Base-by-base conservation (phyloP, 2,329 filamentous ascomycete species). In the Aspergillus brunneoviolaceus region DNA sequence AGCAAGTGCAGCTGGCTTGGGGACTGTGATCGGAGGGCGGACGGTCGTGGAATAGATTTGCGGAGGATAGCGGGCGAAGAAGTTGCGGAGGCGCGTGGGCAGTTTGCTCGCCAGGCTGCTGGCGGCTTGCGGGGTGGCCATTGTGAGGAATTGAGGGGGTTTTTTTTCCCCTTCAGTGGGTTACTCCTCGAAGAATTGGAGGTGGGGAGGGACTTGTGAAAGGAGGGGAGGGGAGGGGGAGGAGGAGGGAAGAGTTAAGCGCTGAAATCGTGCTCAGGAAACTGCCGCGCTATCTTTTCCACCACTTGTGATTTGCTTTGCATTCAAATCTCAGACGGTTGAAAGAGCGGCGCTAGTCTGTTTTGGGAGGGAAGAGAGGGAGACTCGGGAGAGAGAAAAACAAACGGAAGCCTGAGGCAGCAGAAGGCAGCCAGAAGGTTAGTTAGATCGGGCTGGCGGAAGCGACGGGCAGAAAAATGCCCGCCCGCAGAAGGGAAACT, bases 41-140 rank as follows among this genome's bases (percentile, higher is more conserved):
- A 73, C 72, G 66, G 74, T 65, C 27, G 75, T 72, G 55, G 74
- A 81, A 69, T 75, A 85, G 69, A 69, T 73, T 73, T 71, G 84
- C 51, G 94, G 92, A 48, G 95, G 95, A 76, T 94, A 97, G 66
- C 90, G 89, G 59, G 89, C 89, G 77, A 99, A 90, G 84, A 99
- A 97, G 70, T 87, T 87, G 72, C 89, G 85, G 50, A 99, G 85
- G 47, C 89, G 89, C 57, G 85, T 81, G 9, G 92, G 95, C 47
- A 98, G 86, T 25, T 66, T 57, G 61, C 57, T 65, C 51, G 70
- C 64, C 55, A 66, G 59, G 63, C 59, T 50, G 59, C 56, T 29
- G 27, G 27, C 51, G 56, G 62, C 61, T 67, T 70, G 63, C 16
- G 65, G 60, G 42, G 63, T 60, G 23, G 65, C 62, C 64, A 65